Evolutionary conservation across 78 protist species (phyloP), one percentile per base, ranked within the genome.

Genomic region (Dictyostelium purpureum): DNA sequence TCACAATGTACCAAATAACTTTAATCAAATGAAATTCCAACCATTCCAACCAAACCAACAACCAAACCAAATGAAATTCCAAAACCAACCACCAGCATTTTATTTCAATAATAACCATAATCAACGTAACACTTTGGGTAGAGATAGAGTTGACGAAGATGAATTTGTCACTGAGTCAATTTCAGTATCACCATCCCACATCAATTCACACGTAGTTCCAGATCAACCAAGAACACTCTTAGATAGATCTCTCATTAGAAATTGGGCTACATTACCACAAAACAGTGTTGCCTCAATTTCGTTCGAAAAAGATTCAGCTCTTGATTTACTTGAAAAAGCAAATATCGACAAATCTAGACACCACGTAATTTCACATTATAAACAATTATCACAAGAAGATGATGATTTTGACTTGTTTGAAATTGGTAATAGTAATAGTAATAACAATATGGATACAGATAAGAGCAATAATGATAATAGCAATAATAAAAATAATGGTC

Each of bases 221-320:
- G 56, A 69, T 40, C 76, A 69, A 69, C 52, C 76, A 69, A 69
- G 31, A 6, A n/a, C 33, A 19, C n/a, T 69, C 10, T 42, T 69
- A 40, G 33, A 69, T n/a, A 69, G 76, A 69, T 28, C 26, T 38
- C 40, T 40, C 54, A 69, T 69, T 11, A 69, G 52, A 42, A 69
- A 40, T 40, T 69, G 76, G 76, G 54, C 76, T 18, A 69, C 76
- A 40, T 24, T 69, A 18, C 76, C 47, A 40, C 76, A 69, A 69
- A 69, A 69, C 40, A 69, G 76, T 24, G 31, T 40, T 18, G 31
- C 76, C 33, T n/a, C 76, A 38, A 21, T 51, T 33, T 47, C 61
- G 14, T 35, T 38, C 16, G 40, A 45, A 24, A 35, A 71, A 43
- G 47, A 43, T 21, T 24, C 19, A 14, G 79, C 59, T 9, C 42